phyloP scores from a whole-genome alignment of 768 basidiomycete genomes.

The Mycena haematopus region DNA sequence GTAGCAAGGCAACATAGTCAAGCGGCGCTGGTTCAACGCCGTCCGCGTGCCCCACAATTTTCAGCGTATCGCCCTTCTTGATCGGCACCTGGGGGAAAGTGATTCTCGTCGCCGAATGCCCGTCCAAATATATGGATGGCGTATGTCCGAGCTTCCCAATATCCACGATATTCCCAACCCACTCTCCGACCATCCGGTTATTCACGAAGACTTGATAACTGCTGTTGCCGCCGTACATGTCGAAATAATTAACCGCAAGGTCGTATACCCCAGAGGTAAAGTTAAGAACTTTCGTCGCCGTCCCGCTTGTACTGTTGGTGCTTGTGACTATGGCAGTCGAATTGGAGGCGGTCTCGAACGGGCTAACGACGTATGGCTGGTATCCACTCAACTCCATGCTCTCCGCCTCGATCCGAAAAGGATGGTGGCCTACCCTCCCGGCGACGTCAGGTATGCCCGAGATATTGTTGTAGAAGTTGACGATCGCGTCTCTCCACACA shows the following conservation, averaged over 20 bases:
- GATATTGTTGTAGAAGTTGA: constrained; percentile 26
- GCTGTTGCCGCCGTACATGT: constrained; percentile 28
- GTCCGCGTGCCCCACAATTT: constrained; percentile 28
- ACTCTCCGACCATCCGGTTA: constrained; percentile 19
- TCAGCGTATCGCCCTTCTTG: constrained; percentile 26
- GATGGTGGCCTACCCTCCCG: constrained; percentile 26
- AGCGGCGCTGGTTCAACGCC: constrained; percentile 29
- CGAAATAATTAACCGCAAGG: constrained; percentile 26
- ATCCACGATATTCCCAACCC: constrained; percentile 29
- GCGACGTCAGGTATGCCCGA: constrained; percentile 28
- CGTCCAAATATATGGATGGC: constrained; percentile 27
- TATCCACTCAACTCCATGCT: constrained; percentile 27
- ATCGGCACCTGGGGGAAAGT: constrained; percentile 24
- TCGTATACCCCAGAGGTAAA: constrained; percentile 29
- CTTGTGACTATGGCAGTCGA: constrained; percentile 23
- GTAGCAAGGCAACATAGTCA: constrained; percentile 27
- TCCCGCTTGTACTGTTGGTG: constrained; percentile 25
- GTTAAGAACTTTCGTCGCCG: constrained; percentile 24
- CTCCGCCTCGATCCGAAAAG: constrained; percentile 28
- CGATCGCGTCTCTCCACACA: constrained; percentile 26
- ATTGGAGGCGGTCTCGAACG: constrained; percentile 27
- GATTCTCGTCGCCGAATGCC: constrained; percentile 29
- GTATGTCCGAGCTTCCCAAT: constrained; percentile 29
- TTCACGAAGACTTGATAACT: constrained; percentile 21
- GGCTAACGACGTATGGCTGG: constrained; percentile 26